Conservation (phyloP, 176 grass and related monocot genomes). For the Carex pumila region DNA sequence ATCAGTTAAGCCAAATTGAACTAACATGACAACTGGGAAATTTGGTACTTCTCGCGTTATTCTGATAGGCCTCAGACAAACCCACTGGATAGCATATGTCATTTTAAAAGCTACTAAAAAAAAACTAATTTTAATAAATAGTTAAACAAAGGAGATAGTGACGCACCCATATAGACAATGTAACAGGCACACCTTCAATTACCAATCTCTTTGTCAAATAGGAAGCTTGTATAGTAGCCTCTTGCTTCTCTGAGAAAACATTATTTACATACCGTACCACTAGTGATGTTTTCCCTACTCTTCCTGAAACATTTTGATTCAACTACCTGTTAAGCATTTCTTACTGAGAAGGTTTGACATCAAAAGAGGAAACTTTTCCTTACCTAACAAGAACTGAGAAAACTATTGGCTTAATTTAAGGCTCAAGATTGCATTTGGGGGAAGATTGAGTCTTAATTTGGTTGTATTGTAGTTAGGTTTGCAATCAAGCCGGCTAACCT, state of each 20-base stretch:
- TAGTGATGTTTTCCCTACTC: conserved; percentile 81
- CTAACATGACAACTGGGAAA: not conserved
- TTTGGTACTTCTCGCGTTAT: not conserved
- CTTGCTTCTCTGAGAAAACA: conserved; percentile 72
- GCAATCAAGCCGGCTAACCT: not conserved
- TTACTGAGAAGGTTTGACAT: not conserved
- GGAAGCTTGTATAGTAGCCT: conserved; percentile 76
- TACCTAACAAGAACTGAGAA: not conserved
- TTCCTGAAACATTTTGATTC: conserved; percentile 22
- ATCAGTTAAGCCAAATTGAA: not conserved
- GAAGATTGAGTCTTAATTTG: not conserved
- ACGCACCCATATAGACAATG: conserved; percentile 80
- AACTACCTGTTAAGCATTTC: not conserved
- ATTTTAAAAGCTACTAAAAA: not conserved
- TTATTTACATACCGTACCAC: conserved; percentile 72
- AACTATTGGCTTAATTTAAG: not conserved
- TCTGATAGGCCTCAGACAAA: not conserved
- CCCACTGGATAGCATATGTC: not conserved
- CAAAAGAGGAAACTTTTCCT: not conserved
- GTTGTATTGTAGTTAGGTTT: not conserved
- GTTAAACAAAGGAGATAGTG: conserved; percentile 27
- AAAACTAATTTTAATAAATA: not conserved
- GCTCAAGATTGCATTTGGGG: not conserved
- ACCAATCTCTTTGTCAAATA: conserved; percentile 63
- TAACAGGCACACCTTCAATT: conserved; percentile 78